phyloP scores from a whole-genome alignment of 164 flowering plant species.

The Berberis thunbergii region DNA sequence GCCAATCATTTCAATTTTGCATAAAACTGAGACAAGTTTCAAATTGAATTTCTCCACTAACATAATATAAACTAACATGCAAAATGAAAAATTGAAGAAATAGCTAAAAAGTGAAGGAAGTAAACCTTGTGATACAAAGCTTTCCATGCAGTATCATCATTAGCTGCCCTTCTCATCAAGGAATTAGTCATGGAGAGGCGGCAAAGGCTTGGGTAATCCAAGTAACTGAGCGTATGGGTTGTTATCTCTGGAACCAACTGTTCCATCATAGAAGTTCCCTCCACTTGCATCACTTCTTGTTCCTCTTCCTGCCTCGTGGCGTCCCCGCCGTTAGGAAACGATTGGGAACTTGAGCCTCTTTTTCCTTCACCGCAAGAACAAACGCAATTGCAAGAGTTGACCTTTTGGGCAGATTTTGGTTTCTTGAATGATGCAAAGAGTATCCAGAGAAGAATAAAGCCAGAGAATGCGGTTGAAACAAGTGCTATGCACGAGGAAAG shows the following conservation, averaged over 20 bases:
- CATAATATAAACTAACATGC: not conserved
- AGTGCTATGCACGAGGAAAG: not conserved
- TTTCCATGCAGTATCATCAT: slow-evolving; percentile 98
- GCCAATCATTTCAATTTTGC: too few relatives aligned
- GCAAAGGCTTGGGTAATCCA: slow-evolving; percentile 95
- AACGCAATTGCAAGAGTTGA: not conserved
- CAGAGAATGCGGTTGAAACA: not conserved
- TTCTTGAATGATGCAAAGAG: not conserved
- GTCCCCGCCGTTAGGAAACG: too few relatives aligned
- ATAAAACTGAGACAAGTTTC: too few relatives aligned
- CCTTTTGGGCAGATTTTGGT: not conserved
- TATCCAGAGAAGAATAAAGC: not conserved
- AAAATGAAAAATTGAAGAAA: not conserved
- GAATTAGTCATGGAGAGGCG: slow-evolving; percentile 97
- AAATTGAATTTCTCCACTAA: not conserved
- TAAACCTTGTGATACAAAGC: slow-evolving; percentile 90
- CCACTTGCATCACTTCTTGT: slow-evolving; percentile 26
- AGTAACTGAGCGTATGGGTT: slow-evolving; percentile 82
- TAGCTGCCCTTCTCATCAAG: slow-evolving; percentile 87
- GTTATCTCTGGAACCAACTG: slow-evolving; percentile 96
- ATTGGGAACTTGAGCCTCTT: too few relatives aligned
- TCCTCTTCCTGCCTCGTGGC: slow-evolving; percentile 12
- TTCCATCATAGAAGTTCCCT: slow-evolving; percentile 97
- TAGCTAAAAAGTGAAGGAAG: not conserved
- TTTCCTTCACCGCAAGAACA: slow-evolving; percentile 11